Evolutionary conservation across 108 stramenopile species (phyloP), one percentile per base, ranked within the genome.

Genomic region (Poteriospumella lacustris): DNA sequence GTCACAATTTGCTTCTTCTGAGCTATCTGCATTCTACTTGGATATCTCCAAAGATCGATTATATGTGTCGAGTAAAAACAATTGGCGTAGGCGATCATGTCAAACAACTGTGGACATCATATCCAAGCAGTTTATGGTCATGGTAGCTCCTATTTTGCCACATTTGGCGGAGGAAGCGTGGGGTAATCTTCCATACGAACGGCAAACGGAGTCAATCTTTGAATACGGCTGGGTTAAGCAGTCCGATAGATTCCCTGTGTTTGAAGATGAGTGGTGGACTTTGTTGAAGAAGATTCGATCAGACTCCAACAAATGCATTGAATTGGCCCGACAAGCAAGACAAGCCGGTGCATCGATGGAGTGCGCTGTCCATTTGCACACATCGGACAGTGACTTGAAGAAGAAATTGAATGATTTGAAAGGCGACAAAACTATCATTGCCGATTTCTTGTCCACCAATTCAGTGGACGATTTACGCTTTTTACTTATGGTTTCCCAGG

Each of bases 91-190:
- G 69, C 81, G 93, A 64, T 90, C 92, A 79, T 94, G 93, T 62
- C 95, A 96, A 79, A 93, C 93, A 42, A 93, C 94, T 39, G 80
- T 96, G 47, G 86, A 91, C 44, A 86, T 87, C 2, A 77, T 92
- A 36, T 82, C 97, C 31, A 91, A 94, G 75, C 92, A 91, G 28
- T 87, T 96, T 62, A 82, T 94, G 3, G 89, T 92, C 76, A 82
- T 89, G 3, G 78, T 96, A 70, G 92, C 95, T 28, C 95, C 98
- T 28, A 87, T 97, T 72, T 77, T 96, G 36, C 95, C 96, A 26
- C 96, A 97, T 88, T 92, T 97, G 90, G 93, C 95, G 26, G 96
- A 99, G 84, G 98, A 99, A 76, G 92, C 96, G 47, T 96, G 92
- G 92, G 93, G 92, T 72, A 79, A 83, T 39, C 58, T 81, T 1